These are phyloP conservation scores for Trichocladium uniseriatum DNA, from an alignment of 495 filamentous ascomycete species.

Conservation along the genomic window DNA sequence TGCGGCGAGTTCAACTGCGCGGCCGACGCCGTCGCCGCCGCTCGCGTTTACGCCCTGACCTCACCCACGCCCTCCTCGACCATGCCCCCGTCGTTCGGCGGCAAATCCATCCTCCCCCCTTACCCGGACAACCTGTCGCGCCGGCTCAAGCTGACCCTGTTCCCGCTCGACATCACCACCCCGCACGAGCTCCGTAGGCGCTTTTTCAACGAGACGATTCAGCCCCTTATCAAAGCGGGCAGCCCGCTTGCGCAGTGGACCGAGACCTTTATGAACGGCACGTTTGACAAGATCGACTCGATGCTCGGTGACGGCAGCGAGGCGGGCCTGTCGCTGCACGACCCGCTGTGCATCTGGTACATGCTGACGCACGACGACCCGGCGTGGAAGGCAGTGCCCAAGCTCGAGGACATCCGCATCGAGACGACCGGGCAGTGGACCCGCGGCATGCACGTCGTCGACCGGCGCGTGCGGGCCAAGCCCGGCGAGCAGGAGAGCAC, in stretches of 20 bases:
- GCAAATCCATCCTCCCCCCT: slow-evolving; percentile 40
- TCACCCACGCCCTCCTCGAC: slow-evolving; percentile 59
- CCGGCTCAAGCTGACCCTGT: slow-evolving; percentile 63
- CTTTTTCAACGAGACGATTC: slow-evolving; percentile 48
- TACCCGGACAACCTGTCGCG: slow-evolving; percentile 60
- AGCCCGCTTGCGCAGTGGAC: slow-evolving; percentile 82
- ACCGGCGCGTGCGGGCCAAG: slow-evolving; percentile 55
- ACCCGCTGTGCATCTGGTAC: slow-evolving; percentile 85
- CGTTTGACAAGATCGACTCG: slow-evolving; percentile 66
- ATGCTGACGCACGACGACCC: slow-evolving; percentile 50
- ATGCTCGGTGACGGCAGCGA: slow-evolving; percentile 44
- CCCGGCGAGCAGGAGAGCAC: slow-evolving; percentile 39
- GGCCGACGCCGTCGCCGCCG: slow-evolving; percentile 75
- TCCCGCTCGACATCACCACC: slow-evolving; percentile 84
- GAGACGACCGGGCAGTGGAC: slow-evolving; percentile 93
- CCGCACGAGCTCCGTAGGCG: slow-evolving; percentile 56
- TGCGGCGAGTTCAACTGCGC: slow-evolving; percentile 77
- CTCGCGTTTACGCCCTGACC: slow-evolving; percentile 81
- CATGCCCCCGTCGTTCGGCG: slow-evolving; percentile 51
- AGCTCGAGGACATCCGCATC: slow-evolving; percentile 66
- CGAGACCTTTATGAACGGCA: slow-evolving; percentile 62
- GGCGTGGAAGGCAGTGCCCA: slow-evolving; percentile 39
- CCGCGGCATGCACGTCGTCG: slow-evolving; percentile 77
- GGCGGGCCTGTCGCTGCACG: slow-evolving; percentile 66
- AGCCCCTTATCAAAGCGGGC: slow-evolving; percentile 39